These are phyloP conservation scores for Fusarium protoensiforme DNA, from an alignment of 2,329 filamentous ascomycete species.

Conservation along the genomic window DNA sequence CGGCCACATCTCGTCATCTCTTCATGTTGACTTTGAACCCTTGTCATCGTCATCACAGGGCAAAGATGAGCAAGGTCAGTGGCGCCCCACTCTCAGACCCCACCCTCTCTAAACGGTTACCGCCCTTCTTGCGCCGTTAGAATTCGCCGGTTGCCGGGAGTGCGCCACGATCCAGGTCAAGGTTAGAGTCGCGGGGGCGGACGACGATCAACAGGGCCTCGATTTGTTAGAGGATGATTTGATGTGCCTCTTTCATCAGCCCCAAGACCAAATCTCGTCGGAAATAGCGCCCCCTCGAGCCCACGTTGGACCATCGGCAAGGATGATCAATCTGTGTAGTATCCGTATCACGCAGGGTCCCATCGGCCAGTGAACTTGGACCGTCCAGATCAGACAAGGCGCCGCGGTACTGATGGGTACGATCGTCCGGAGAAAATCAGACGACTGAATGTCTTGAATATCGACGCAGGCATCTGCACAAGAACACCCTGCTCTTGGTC, in stretches of 20 bases:
- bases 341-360: not conserved
- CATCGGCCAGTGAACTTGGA: not conserved
- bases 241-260: not conserved
- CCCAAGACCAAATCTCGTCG: not conserved
- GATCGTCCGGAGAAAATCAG: not conserved
- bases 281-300: not conserved
- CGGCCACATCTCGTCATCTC: not conserved
- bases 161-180: slow-evolving; percentile 33
- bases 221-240: not conserved
- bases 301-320: not conserved
- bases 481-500: not conserved
- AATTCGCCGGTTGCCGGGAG: slow-evolving; percentile 26
- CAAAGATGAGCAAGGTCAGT: slow-evolving; percentile 21
- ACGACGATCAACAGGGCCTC: slow-evolving; percentile 16
- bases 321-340: not conserved
- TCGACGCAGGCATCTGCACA: not conserved
- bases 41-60: slow-evolving; percentile 21
- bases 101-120: slow-evolving; percentile 33
- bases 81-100: slow-evolving; percentile 17
- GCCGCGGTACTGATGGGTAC: not conserved
- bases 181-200: slow-evolving; percentile 20
- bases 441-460: slow-evolving; percentile 5
- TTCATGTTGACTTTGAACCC: slow-evolving; percentile 3
- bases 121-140: slow-evolving; percentile 27
- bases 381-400: not conserved